phyloP scores from a whole-genome alignment of 768 basidiomycete species.

The Boletus huronensis region DNA sequence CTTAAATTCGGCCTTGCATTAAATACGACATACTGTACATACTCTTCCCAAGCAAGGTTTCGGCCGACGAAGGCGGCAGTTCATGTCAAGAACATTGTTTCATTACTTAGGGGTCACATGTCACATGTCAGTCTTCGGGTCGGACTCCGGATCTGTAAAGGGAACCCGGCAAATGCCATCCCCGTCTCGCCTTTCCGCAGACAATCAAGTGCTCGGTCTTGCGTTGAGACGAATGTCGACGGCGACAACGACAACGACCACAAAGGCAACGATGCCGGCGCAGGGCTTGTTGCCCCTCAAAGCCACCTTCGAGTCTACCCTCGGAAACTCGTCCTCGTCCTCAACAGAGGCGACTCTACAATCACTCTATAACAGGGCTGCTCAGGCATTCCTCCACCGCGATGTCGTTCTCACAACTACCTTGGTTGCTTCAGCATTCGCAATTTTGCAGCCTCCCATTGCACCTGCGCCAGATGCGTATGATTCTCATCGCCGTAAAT shows the following conservation, averaged over 20 bases:
- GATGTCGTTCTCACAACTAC: constrained; percentile 65
- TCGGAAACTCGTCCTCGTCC: constrained; percentile 11
- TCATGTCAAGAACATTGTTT: no score
- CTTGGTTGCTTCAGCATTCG: constrained; percentile 65
- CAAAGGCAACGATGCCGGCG: constrained; percentile 19
- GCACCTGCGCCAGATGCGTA: constrained; percentile 36
- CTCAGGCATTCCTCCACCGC: constrained; percentile 73
- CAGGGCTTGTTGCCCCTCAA: constrained; percentile 37
- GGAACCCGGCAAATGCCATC: neutral
- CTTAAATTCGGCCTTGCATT: no score
- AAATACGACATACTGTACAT: no score
- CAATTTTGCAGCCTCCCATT: constrained; percentile 47
- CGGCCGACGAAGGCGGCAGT: no score
- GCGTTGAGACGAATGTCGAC: constrained; percentile 42
- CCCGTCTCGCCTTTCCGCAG: neutral
- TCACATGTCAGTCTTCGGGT: no score
- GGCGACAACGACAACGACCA: constrained; percentile 42
- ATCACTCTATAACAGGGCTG: constrained; percentile 73
- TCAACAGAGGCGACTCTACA: constrained; percentile 52
- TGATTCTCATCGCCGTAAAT: constrained; percentile 62
- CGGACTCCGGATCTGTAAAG: neutral
- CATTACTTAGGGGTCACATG: no score
- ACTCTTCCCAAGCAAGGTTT: no score
- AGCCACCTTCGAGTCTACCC: constrained; percentile 16
- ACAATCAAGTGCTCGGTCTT: constrained; percentile 22